These are phyloP conservation scores for Hermanozyma aechmeae DNA, from an alignment of 805 yeast genomes.

Conservation along the genomic window DNA sequence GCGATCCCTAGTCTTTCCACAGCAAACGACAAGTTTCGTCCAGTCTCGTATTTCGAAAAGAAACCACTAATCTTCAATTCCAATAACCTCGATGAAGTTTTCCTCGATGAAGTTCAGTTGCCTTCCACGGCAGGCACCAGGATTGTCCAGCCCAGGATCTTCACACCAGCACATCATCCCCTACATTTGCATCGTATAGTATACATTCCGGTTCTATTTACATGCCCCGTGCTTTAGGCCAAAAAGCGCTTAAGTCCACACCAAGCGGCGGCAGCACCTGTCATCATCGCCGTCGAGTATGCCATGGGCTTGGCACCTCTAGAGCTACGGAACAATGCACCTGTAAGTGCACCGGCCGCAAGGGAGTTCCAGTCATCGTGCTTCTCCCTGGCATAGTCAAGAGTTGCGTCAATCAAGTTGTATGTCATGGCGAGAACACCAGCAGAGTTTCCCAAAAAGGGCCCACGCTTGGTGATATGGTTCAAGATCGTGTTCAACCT, in stretches of 20 bases:
- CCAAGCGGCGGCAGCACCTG: constrained; percentile 91
- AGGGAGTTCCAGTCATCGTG: constrained; percentile 83
- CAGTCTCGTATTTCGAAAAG: too few species aligned
- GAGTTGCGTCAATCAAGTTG: constrained; percentile 70
- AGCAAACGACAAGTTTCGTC: too few species aligned
- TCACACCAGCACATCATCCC: too few species aligned
- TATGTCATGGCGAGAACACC: constrained; percentile 89
- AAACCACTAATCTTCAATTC: too few species aligned
- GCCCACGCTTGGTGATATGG: constrained; percentile 91
- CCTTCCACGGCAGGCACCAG: too few species aligned
- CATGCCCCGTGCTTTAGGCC: too few species aligned
- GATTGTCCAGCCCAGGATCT: too few species aligned
- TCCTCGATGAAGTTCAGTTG: too few species aligned
- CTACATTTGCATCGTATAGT: too few species aligned
- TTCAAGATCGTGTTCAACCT: constrained; percentile 84
- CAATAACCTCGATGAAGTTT: too few species aligned
- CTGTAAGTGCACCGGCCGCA: constrained; percentile 84
- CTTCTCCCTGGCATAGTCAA: constrained; percentile 77
- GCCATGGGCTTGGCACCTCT: constrained; percentile 85
- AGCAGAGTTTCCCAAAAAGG: constrained; percentile 88
- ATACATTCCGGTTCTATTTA: too few species aligned
- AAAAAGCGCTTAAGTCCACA: constrained; percentile 58
- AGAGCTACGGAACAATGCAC: constrained; percentile 82
- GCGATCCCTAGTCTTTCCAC: too few species aligned
- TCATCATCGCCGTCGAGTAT: constrained; percentile 72